A percentile compares a stretch with the other conserved stretches of the same genome.
phyloP scores from a whole-genome alignment of 768 basidiomycete species.

The Pisolithus tinctorius region DNA sequence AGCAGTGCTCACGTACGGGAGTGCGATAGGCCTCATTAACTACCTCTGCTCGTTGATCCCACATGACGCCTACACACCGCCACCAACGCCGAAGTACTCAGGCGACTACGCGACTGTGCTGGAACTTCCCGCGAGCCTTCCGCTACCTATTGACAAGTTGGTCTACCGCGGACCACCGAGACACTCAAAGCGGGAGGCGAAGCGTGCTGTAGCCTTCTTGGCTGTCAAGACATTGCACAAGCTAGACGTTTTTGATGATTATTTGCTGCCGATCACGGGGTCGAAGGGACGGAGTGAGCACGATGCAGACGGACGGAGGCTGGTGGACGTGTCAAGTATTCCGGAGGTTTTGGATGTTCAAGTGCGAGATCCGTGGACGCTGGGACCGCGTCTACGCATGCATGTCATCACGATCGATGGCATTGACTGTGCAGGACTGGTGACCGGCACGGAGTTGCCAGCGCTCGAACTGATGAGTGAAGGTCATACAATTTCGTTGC shows the following conservation, averaged over 20 bases:
- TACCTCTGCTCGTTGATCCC: slow-evolving; percentile 76
- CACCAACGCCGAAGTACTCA: slow-evolving; percentile 51
- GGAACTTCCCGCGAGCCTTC: slow-evolving; percentile 61
- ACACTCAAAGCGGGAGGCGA: slow-evolving; percentile 73
- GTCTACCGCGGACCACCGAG: slow-evolving; percentile 52
- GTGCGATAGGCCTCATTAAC: slow-evolving; percentile 61
- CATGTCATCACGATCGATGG: slow-evolving; percentile 54
- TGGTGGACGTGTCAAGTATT: slow-evolving; percentile 38
- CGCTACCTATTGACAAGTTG: slow-evolving; percentile 49
- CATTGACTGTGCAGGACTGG: slow-evolving; percentile 47
- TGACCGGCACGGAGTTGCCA: slow-evolving; percentile 58
- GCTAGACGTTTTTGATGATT: slow-evolving; percentile 76
- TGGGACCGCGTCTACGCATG: slow-evolving; percentile 51
- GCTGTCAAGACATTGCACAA: slow-evolving; percentile 65
- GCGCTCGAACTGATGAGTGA: slow-evolving; percentile 36
- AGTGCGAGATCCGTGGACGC: slow-evolving; percentile 63
- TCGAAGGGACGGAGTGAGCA: slow-evolving; percentile 41
- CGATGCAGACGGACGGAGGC: slow-evolving; percentile 45
- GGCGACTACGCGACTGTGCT: slow-evolving; percentile 55
- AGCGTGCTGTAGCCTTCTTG: slow-evolving; percentile 73
- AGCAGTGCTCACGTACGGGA: slow-evolving; percentile 75
- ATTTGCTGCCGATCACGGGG: slow-evolving; percentile 65
- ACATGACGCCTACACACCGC: slow-evolving; percentile 59
- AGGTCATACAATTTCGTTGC: slow-evolving; percentile 29
- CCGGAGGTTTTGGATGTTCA: slow-evolving; percentile 51